These are phyloP conservation scores for Symbiodinium natans DNA, from an alignment of 73 alveolate genomes.

Conservation along the genomic window DNA sequence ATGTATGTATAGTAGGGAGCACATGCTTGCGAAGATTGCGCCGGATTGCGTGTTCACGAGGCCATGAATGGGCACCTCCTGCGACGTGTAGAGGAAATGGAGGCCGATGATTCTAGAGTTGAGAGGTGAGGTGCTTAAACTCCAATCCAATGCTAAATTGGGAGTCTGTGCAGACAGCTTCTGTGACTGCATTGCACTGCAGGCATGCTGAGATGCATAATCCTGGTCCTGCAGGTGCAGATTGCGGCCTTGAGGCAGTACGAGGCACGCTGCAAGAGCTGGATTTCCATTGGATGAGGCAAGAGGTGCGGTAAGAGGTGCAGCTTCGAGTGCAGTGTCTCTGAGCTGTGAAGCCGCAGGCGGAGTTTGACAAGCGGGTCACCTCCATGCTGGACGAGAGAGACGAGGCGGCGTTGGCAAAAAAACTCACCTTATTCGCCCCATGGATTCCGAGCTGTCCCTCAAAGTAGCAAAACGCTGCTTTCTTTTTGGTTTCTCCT, in stretches of 20 bases:
- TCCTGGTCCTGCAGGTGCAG: slow-evolving; percentile 35
- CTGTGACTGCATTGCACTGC: background rate
- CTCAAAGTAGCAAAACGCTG: too few species aligned
- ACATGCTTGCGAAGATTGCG: too few species aligned
- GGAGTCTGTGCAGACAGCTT: background rate
- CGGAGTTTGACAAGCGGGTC: slow-evolving; percentile 68
- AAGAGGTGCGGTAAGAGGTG: slow-evolving; percentile 26
- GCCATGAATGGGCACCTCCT: slow-evolving; percentile 79
- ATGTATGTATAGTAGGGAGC: too few species aligned
- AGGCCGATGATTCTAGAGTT: slow-evolving; percentile 13
- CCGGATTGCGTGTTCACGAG: background rate
- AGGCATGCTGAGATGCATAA: background rate
- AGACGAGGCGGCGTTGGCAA: slow-evolving; percentile 34
- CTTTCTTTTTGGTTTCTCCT: too few species aligned
- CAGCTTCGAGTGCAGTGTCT: too few species aligned
- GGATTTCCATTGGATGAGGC: slow-evolving; percentile 31
- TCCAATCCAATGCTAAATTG: background rate
- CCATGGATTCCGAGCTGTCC: too few species aligned
- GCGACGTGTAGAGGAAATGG: slow-evolving; percentile 87
- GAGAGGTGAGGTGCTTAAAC: background rate
- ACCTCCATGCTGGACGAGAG: slow-evolving; percentile 89
- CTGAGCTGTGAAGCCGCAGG: slow-evolving; percentile 29
- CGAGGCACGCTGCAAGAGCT: slow-evolving; percentile 26
- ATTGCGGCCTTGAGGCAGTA: slow-evolving; percentile 88
- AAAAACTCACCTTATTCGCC: too few species aligned